Evolutionary conservation across 768 basidiomycete genomes (phyloP), one percentile per base, ranked within the genome.

Genomic region (Lactarius akahatsu): DNA sequence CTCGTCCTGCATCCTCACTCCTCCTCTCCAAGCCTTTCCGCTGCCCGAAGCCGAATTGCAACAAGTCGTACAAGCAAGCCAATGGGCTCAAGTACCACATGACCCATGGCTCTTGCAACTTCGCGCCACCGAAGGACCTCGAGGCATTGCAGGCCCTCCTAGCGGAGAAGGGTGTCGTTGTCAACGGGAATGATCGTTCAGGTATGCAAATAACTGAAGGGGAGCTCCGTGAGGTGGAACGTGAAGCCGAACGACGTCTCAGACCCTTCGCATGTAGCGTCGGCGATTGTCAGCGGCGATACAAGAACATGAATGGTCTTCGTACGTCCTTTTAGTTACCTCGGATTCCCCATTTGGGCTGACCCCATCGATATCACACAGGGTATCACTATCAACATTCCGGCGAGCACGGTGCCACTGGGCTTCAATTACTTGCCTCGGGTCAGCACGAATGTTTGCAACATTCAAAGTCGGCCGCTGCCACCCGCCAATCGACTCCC

Each of bases 221-320:
- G 16, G 89, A 90, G 73, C 74, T 90, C 62, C 77, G 86, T 13
- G 89, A 89, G 71, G 86, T 91, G 8, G 88, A 94, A 74, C 82
- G 86, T 59, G 94, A 96, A 77, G 94, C 93, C 0, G 94, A 96
- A 78, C 83, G 88, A 64, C 79, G 90, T 13, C 78, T 92, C 61
- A 79, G 92, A 45, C 95, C 95, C 3, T 98, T 91, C 74, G 91
- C 92, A 0, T 98, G 95, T 71, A 89, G 92, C 7, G 90, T 96
- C 6, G 91, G 91, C 23, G 90, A 92, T 70, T 92, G 91, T 72
- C 82, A 85, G 75, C 84, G 96, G 73, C 77, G 96, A 73, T 98
- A 98, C 80, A 95, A 98, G 84, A 98, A 99, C 75, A 96, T 98
- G 95, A 98, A 98, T 76, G 96, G 96, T 0, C 79, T 98, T 68